A percentile compares a stretch with the other conserved stretches of the same genome.
Evolutionary conservation across 805 yeast genomes (phyloP).

Genomic region (Candida rishiriensis): DNA sequence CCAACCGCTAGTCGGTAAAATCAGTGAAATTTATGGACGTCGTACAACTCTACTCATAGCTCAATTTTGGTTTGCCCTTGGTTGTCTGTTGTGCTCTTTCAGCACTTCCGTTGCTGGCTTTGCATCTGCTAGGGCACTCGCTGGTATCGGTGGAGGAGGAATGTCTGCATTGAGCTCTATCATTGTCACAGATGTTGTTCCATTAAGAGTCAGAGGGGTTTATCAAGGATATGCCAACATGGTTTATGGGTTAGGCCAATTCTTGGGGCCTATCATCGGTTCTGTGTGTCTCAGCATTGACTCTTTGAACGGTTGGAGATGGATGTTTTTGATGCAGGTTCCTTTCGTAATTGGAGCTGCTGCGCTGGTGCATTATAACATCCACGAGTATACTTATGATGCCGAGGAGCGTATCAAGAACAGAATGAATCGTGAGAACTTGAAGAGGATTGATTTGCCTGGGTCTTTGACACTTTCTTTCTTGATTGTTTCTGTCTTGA

Average conservation of each 20-base stretch:
- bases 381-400: conserved; percentile 29
- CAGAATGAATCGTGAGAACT: conserved; percentile 31
- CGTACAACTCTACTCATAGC: conserved; percentile 40
- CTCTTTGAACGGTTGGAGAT: conserved; percentile 38
- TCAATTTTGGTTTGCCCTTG: conserved; percentile 40
- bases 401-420: conserved; percentile 19
- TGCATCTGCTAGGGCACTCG: conserved; percentile 46
- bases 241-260: conserved; percentile 35
- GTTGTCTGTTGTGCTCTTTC: conserved; percentile 40
- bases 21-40: conserved; percentile 63
- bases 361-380: conserved; percentile 21
- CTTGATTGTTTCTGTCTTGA: conserved; percentile 31
- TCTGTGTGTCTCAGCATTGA: conserved; percentile 32
- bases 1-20: conserved; percentile 69
- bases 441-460: conserved; percentile 35
- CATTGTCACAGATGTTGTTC: conserved; percentile 51
- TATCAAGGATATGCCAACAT: conserved; percentile 47
- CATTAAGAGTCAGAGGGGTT: conserved; percentile 48
- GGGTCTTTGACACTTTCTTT: conserved; percentile 36
- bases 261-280: conserved; percentile 42
- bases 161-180: conserved; percentile 47
- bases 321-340: conserved; percentile 39
- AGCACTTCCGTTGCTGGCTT: conserved; percentile 39
- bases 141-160: conserved; percentile 61
- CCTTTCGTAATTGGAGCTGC: conserved; percentile 33